These are phyloP conservation scores for Thalassiosira hispida DNA, from an alignment of 352 stramenopile genomes.

Conservation along the genomic window DNA sequence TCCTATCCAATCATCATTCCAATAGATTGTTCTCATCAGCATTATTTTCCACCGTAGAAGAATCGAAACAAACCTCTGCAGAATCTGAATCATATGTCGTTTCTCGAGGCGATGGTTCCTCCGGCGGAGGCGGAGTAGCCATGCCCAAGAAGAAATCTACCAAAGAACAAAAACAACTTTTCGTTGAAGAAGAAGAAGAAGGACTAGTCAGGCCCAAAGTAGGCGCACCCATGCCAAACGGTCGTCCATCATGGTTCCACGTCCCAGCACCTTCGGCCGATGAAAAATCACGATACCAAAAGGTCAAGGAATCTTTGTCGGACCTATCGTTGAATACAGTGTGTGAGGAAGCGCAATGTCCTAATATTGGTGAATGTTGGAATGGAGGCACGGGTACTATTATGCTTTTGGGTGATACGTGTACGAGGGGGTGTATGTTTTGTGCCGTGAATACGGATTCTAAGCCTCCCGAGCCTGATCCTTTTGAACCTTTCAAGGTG, in stretches of 20 bases:
- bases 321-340: conserved; percentile 92
- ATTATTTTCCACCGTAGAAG: conserved; percentile 28
- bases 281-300: conserved; percentile 70
- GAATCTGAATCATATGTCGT: conserved; percentile 54
- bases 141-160: conserved; percentile 61
- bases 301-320: conserved; percentile 75
- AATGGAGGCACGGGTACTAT: conserved; percentile 97
- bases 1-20: background rate
- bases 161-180: conserved; percentile 9
- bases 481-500: conserved; percentile 87
- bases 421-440: conserved; percentile 98
- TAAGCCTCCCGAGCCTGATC: conserved; percentile 93
- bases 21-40: conserved; percentile 4
- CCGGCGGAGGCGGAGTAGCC: conserved; percentile 74
- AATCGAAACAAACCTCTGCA: conserved; percentile 3
- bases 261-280: conserved; percentile 85
- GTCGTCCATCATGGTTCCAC: conserved; percentile 86
- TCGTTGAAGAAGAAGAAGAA: conserved; percentile 29
- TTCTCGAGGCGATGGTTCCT: conserved; percentile 73
- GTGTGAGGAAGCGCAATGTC: conserved; percentile 99
- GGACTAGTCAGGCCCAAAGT: conserved; percentile 71
- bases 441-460: conserved; percentile 97
- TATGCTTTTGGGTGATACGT: conserved; percentile 99
- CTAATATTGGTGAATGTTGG: conserved; percentile 99
- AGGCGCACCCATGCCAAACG: conserved; percentile 83